Percentiles rank a stretch among this genome's conserved stretches.
Conservation (phyloP, 805 yeast species). For the Ogataea saltuana region DNA sequence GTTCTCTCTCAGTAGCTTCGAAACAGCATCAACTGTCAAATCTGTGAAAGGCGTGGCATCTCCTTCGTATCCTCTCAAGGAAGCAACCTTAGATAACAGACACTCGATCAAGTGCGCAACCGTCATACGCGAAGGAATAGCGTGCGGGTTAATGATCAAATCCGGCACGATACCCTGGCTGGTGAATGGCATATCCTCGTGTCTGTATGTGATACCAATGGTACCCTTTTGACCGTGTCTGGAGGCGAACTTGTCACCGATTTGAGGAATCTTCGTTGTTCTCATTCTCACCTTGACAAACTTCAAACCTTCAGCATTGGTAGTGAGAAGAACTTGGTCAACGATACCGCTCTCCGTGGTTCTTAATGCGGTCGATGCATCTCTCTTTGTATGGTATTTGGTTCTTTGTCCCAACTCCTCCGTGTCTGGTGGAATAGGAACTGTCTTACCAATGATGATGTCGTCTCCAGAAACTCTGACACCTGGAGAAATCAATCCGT, state of each 20-base stretch:
- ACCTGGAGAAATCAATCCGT: slow-evolving; percentile 97
- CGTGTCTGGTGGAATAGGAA: slow-evolving; percentile 98
- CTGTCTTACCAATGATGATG: slow-evolving; percentile 96
- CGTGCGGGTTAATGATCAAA: slow-evolving; percentile 96
- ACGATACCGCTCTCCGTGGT: slow-evolving; percentile 98
- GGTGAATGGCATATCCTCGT: slow-evolving; percentile 98
- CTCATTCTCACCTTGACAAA: slow-evolving; percentile 98
- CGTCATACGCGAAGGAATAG: slow-evolving; percentile 99
- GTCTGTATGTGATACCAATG: slow-evolving; percentile 96
- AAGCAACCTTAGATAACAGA: slow-evolving; percentile 90
- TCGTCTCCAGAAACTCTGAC: slow-evolving; percentile 99
- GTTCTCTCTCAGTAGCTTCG: slow-evolving; percentile 87
- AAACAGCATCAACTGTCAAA: slow-evolving; percentile 96
- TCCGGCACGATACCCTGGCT: slow-evolving; percentile 97
- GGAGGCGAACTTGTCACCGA: slow-evolving; percentile 98
- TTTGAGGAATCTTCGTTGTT: slow-evolving; percentile 97
- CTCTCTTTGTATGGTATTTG: slow-evolving; percentile 96
- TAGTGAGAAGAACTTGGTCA: slow-evolving; percentile 94
- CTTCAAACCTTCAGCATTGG: slow-evolving; percentile 97
- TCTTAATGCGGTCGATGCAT: slow-evolving; percentile 96
- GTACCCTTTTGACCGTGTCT: slow-evolving; percentile 99
- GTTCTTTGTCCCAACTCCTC: slow-evolving; percentile 99
- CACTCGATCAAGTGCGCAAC: slow-evolving; percentile 99
- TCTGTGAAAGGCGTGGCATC: slow-evolving; percentile 99
- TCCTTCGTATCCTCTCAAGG: slow-evolving; percentile 95